phyloP scores from a whole-genome alignment of 2,329 filamentous ascomycete species.

The Coniella lustricola region DNA sequence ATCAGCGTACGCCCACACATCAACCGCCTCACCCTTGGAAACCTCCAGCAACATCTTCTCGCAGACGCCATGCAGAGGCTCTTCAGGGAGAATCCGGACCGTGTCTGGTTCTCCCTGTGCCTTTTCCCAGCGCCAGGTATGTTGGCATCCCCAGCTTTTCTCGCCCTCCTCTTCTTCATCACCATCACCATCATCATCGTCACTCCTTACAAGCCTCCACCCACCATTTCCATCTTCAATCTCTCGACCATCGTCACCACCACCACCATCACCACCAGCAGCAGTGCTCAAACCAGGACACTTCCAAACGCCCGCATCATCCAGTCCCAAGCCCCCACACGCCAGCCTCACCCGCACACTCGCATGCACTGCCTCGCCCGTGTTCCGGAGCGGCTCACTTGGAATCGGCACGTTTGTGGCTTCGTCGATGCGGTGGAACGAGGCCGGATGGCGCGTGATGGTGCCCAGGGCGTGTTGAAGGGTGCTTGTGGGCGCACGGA shows the following conservation, averaged over 20 bases:
- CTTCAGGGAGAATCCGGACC: slow-evolving; percentile 23
- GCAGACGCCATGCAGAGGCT: slow-evolving; percentile 27
- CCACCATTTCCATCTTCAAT: too few relatives aligned
- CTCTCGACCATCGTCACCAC: too few relatives aligned
- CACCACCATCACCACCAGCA: too few relatives aligned
- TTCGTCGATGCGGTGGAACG: slow-evolving; percentile 30
- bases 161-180: too few relatives aligned
- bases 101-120: not conserved
- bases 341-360: slow-evolving; percentile 25
- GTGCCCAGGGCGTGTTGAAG: slow-evolving; percentile 23
- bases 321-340: slow-evolving; percentile 24
- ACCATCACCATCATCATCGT: too few relatives aligned
- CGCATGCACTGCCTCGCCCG: slow-evolving; percentile 30
- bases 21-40: slow-evolving; percentile 19
- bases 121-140: not conserved
- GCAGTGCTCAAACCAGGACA: slow-evolving; percentile 14
- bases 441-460: slow-evolving; percentile 27
- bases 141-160: not conserved
- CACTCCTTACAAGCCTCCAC: too few relatives aligned
- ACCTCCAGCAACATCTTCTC: slow-evolving; percentile 24
- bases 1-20: slow-evolving; percentile 22
- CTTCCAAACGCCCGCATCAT: slow-evolving; percentile 26
- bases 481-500: slow-evolving; percentile 20
- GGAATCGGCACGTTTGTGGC: slow-evolving; percentile 28
- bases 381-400: slow-evolving; percentile 28